Conservation (phyloP, 1,284 basidiomycete genomes). For the Puccinia coronata region DNA sequence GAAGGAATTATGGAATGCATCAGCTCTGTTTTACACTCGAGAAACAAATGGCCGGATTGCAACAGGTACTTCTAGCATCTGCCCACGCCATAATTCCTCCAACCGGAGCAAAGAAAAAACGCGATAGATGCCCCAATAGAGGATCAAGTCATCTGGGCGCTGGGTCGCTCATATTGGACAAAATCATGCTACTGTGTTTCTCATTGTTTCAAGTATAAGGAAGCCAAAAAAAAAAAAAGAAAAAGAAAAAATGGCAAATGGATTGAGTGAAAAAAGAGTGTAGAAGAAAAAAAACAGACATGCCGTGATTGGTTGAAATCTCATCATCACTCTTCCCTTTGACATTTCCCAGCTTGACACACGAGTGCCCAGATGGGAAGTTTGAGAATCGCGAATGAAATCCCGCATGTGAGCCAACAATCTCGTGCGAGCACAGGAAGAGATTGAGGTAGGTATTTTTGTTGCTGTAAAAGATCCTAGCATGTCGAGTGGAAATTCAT, state of each 20-base stretch:
- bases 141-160: too few relatives aligned
- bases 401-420: not conserved
- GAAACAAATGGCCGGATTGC: too few relatives aligned
- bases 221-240: slow-evolving; percentile 7
- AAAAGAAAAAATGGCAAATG: not conserved
- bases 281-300: not conserved
- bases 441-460: slow-evolving; percentile 12
- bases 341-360: not conserved
- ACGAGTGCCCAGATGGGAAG: not conserved
- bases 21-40: too few relatives aligned
- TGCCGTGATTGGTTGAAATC: not conserved
- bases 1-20: too few relatives aligned
- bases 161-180: too few relatives aligned
- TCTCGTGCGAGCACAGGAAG: not conserved
- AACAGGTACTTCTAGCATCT: too few relatives aligned
- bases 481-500: not conserved
- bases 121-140: too few relatives aligned
- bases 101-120: too few relatives aligned
- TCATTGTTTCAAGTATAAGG: not conserved
- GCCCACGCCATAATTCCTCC: too few relatives aligned
- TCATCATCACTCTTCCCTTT: not conserved
- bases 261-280: not conserved
- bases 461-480: not conserved
- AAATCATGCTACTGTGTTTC: not conserved
- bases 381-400: not conserved